These are phyloP conservation scores for Blastobotrys americana DNA, from an alignment of 805 yeast species.

Conservation along the genomic window DNA sequence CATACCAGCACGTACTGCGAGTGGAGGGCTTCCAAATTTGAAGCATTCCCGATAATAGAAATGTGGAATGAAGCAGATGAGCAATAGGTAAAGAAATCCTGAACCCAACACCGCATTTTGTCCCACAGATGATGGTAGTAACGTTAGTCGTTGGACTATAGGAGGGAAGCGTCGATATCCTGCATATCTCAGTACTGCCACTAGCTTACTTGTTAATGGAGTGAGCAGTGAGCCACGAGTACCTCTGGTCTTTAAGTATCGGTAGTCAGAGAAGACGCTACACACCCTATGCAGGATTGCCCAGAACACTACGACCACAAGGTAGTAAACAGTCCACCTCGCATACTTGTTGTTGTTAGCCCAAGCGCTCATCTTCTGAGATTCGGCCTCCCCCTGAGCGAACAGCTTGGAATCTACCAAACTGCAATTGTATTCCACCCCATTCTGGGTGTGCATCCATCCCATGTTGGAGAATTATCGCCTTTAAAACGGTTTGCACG, in stretches of 20 bases:
- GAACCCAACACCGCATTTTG: conserved; percentile 3
- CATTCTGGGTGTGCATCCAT: conserved; percentile 4
- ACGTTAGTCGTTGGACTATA: neutral
- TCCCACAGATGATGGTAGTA: conserved; percentile 14
- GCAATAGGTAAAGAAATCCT: conserved; percentile 8
- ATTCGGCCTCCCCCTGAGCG: conserved; percentile 9
- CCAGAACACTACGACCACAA: conserved; percentile 8
- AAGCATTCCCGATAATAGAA: conserved; percentile 16
- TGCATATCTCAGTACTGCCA: conserved; percentile 11
- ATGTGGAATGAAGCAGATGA: conserved; percentile 13
- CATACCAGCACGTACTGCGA: conserved; percentile 17
- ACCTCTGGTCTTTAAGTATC: neutral
- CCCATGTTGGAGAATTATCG: neutral
- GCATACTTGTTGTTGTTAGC: conserved; percentile 10
- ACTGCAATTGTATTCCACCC: conserved; percentile 9
- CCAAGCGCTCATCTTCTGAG: conserved; percentile 12
- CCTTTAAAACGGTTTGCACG: too few species aligned
- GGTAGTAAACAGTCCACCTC: conserved; percentile 12
- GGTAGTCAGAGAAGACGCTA: conserved; percentile 7
- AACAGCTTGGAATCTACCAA: conserved; percentile 8
- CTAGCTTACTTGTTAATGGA: conserved; percentile 1
- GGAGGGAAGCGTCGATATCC: conserved; percentile 14
- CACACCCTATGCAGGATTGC: conserved; percentile 7
- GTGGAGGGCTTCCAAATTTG: conserved; percentile 18
- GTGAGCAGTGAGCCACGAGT: neutral